Percentiles rank a stretch among this genome's conserved stretches.
phyloP scores from a whole-genome alignment of 306 rosid species.

The Corylus avellana region DNA sequence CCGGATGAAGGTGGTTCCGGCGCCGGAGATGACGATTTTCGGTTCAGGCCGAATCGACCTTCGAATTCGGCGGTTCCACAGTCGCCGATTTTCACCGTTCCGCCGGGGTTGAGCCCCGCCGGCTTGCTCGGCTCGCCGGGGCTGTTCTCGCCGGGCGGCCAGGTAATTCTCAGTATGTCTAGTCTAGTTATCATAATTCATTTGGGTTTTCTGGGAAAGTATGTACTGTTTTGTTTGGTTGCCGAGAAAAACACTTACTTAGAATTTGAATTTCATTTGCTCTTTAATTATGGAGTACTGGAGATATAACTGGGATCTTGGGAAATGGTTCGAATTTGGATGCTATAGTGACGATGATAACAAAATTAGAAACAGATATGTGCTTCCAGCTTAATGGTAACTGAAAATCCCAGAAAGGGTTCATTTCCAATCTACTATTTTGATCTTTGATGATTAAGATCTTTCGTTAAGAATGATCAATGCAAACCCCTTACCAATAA shows the following conservation, averaged over 20 bases:
- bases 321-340: background rate
- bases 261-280: background rate
- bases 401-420: background rate
- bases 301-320: background rate
- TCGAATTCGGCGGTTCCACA: slow-evolving; percentile 18
- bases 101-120: slow-evolving; percentile 25
- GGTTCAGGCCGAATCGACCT: slow-evolving; percentile 28
- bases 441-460: background rate
- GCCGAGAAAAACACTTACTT: too few species aligned
- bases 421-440: background rate
- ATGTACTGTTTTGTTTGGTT: background rate
- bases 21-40: slow-evolving; percentile 27
- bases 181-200: background rate
- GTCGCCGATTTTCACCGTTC: slow-evolving; percentile 31
- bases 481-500: background rate
- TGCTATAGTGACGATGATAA: background rate
- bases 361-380: background rate
- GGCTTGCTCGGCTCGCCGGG: slow-evolving; percentile 47
- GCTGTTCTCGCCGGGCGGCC: slow-evolving; percentile 50
- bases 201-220: background rate
- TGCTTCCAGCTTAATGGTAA: background rate
- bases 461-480: background rate
- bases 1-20: slow-evolving; percentile 27
- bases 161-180: slow-evolving; percentile 44
- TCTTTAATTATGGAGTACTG: background rate